Percentiles rank a stretch among this genome's conserved stretches.
phyloP scores from a whole-genome alignment of 768 basidiomycete genomes.

The Suillus subluteus region DNA sequence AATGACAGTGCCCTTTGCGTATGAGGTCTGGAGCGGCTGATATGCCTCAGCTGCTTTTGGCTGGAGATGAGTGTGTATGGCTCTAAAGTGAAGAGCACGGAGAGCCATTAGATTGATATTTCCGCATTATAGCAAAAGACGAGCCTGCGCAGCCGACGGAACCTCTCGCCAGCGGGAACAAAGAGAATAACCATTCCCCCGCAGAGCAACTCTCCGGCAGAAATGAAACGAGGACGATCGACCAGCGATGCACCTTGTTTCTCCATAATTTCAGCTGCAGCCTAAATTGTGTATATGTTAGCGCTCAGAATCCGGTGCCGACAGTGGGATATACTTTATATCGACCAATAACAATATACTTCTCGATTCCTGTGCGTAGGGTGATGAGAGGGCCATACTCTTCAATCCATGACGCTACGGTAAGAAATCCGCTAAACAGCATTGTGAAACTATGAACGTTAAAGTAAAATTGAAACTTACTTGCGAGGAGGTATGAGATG shows the following conservation, averaged over 20 bases:
- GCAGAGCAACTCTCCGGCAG: slow-evolving; percentile 58
- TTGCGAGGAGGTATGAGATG: neutral
- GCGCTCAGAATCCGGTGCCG: neutral
- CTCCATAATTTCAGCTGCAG: slow-evolving; percentile 61
- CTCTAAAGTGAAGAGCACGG: slow-evolving; percentile 32
- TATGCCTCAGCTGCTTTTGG: slow-evolving; percentile 50
- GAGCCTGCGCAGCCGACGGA: slow-evolving; percentile 59
- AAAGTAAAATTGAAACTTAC: neutral
- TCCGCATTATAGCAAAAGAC: neutral
- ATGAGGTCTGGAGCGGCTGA: slow-evolving; percentile 45
- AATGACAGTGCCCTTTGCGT: slow-evolving; percentile 26
- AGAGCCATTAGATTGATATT: neutral
- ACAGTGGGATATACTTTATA: slow-evolving; percentile 4
- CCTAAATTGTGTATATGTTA: slow-evolving; percentile 14
- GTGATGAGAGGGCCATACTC: slow-evolving; percentile 14
- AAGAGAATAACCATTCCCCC: slow-evolving; percentile 61
- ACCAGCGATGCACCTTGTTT: slow-evolving; percentile 54
- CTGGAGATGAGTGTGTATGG: slow-evolving; percentile 56
- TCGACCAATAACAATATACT: slow-evolving; percentile 13
- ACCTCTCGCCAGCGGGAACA: slow-evolving; percentile 55
- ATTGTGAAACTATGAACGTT: neutral
- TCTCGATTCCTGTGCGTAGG: slow-evolving; percentile 5
- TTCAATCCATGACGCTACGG: slow-evolving; percentile 11
- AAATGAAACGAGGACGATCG: slow-evolving; percentile 55
- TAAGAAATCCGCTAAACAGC: neutral